Evolutionary conservation across 495 filamentous ascomycete genomes (phyloP).

Genomic region (Penicillium taxi): DNA sequence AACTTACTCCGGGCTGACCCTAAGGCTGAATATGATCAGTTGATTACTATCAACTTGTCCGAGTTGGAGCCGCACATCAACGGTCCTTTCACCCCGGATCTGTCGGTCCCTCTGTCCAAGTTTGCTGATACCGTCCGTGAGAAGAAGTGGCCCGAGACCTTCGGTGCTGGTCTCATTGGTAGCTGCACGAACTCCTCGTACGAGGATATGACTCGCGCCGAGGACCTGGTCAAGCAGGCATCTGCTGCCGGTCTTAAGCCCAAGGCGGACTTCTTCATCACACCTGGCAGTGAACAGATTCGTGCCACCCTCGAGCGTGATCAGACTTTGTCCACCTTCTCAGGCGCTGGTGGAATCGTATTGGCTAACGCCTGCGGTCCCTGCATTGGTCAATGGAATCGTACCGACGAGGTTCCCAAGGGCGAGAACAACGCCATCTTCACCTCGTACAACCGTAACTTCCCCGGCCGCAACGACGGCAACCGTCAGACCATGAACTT

Average conservation of each 20-base stretch:
- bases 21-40: slow-evolving; percentile 78
- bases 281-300: slow-evolving; percentile 94
- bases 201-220: slow-evolving; percentile 92
- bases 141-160: slow-evolving; percentile 82
- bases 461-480: slow-evolving; percentile 93
- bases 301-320: slow-evolving; percentile 86
- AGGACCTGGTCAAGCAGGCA: slow-evolving; percentile 86
- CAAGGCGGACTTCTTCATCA: slow-evolving; percentile 87
- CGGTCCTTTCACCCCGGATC: slow-evolving; percentile 90
- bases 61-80: slow-evolving; percentile 94
- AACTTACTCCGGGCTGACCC: slow-evolving; percentile 66
- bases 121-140: slow-evolving; percentile 76
- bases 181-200: slow-evolving; percentile 99
- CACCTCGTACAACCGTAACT: slow-evolving; percentile 97
- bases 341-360: slow-evolving; percentile 77
- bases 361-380: slow-evolving; percentile 95
- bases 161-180: slow-evolving; percentile 89
- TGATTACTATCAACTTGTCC: slow-evolving; percentile 88
- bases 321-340: slow-evolving; percentile 76
- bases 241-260: slow-evolving; percentile 78
- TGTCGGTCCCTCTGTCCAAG: slow-evolving; percentile 81
- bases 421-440: slow-evolving; percentile 91
- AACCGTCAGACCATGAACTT: slow-evolving; percentile 98
- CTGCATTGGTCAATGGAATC: slow-evolving; percentile 94
- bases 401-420: slow-evolving; percentile 73